Conservation (phyloP, 2,329 filamentous ascomycete genomes). For the Calcarisporium arbuscula region DNA sequence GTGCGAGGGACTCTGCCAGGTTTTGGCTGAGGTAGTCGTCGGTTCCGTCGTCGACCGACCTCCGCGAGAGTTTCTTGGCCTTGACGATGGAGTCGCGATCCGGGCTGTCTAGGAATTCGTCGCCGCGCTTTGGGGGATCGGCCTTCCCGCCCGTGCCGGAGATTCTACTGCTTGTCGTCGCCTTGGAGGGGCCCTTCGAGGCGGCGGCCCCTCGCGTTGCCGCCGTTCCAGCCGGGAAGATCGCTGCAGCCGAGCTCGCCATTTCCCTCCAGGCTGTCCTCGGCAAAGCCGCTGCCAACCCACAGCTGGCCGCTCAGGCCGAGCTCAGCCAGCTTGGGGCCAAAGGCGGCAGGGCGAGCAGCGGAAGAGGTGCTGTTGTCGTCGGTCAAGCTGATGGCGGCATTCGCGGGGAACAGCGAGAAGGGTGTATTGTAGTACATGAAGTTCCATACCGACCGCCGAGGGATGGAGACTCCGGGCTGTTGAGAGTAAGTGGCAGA, state of each 20-base stretch:
- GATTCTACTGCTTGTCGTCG: too few species aligned
- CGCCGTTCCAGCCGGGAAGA: conserved; percentile 78
- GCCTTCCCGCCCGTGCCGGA: too few species aligned
- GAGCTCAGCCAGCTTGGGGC: conserved; percentile 65
- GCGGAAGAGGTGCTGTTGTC: conserved; percentile 98
- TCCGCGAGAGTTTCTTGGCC: conserved; percentile 6
- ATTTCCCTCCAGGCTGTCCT: conserved; percentile 64
- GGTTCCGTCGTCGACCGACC: conserved; percentile 62
- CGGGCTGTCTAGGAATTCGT: conserved; percentile 19
- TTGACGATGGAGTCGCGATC: conserved; percentile 15
- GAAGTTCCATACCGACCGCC: conserved; percentile 33
- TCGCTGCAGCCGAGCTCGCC: conserved; percentile 94
- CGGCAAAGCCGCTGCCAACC: conserved; percentile 87
- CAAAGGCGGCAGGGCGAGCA: conserved; percentile 88
- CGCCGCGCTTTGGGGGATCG: conserved; percentile 12
- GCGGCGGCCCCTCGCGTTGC: conserved; percentile 34
- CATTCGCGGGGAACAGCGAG: conserved; percentile 89
- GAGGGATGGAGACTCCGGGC: conserved; percentile 14
- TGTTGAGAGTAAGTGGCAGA: conserved; percentile 17
- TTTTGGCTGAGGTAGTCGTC: conserved; percentile 73
- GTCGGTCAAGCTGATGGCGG: conserved; percentile 91
- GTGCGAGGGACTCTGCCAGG: conserved; percentile 23
- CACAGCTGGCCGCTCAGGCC: conserved; percentile 87
- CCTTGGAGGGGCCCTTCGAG: conserved; percentile 14
- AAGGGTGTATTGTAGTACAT: conserved; percentile 71